phyloP scores from a whole-genome alignment of 306 rosid species.

The Prunus mongolica region DNA sequence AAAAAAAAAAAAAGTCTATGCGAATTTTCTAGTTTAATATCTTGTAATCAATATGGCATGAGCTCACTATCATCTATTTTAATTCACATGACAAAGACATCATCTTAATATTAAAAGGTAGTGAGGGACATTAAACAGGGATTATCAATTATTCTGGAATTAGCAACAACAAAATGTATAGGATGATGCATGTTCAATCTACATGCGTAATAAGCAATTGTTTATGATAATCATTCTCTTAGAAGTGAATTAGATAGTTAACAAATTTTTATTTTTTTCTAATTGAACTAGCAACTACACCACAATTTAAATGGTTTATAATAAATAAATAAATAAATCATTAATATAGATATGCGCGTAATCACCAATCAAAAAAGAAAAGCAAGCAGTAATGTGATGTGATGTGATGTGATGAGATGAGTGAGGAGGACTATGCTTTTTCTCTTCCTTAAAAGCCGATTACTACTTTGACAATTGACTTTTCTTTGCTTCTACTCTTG shows the following conservation, averaged over 20 bases:
- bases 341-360: not conserved
- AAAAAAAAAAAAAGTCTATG: too few relatives aligned
- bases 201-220: too few relatives aligned
- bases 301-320: not conserved
- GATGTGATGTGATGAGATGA: not conserved
- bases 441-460: constrained; percentile 9
- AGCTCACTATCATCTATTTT: too few relatives aligned
- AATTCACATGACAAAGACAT: not conserved
- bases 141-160: not conserved
- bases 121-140: too few relatives aligned
- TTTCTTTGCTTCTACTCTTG: not conserved
- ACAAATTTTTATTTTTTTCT: not conserved
- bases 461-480: constrained; percentile 13
- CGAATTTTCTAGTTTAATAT: too few relatives aligned
- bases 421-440: constrained; percentile 2
- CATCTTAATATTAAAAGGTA: not conserved
- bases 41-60: too few relatives aligned
- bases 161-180: not conserved
- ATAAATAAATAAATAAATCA: too few relatives aligned
- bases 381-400: too few relatives aligned
- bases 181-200: too few relatives aligned
- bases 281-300: not conserved
- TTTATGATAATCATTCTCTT: not conserved
- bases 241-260: not conserved
- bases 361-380: not conserved